Evolutionary conservation across 805 yeast species (phyloP), one percentile per base, ranked within the genome.

Genomic region (Candida awuae): DNA sequence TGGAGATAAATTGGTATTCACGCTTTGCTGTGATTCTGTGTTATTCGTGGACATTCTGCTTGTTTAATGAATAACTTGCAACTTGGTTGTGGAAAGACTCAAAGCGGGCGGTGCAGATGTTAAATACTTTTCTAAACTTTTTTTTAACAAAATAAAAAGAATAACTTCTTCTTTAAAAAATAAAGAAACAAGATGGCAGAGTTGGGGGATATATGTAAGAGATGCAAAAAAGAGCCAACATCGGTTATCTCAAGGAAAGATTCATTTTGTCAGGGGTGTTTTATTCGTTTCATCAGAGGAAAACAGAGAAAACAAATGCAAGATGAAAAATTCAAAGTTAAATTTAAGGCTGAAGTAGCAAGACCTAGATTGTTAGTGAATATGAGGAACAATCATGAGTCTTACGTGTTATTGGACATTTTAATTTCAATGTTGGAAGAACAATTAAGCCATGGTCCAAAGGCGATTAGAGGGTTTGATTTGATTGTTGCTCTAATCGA

Each of bases 231-330:
- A 1, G 65, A 56, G 7, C 49, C 46, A 0, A 67, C 79, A 0
- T 65, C 62, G 4, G 54, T 75, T 3, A 49, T 64, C 1, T 68
- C 84, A 2, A 59, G 94, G 36, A 77, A 77, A 44, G 90, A 83
- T 52, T 53, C 62, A 14, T 80, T 80, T 42, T 84, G 94, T 59
- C 59, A 64, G 43, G 41, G 46, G 2, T 88, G 97, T 58, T 90
- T 85, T 50, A 54, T 71, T 16, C 69, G 77, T 43, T 88, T 85
- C 54, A 67, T 88, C 27, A 69, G 80, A 41, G 79, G 84, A 18
- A 88, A 88, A 56, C 87, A 84, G 58, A 68, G 95, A 45, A 83
- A 81, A 52, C 82, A 71, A 52, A 77, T 90, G 86, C 67, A 64
- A 55, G 73, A 70, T 46, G 87, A 83, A 12, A 73, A 68, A 39